These are phyloP conservation scores for Cladosporium sp. DNA, from an alignment of 2,329 filamentous ascomycete genomes.

Conservation along the genomic window DNA sequence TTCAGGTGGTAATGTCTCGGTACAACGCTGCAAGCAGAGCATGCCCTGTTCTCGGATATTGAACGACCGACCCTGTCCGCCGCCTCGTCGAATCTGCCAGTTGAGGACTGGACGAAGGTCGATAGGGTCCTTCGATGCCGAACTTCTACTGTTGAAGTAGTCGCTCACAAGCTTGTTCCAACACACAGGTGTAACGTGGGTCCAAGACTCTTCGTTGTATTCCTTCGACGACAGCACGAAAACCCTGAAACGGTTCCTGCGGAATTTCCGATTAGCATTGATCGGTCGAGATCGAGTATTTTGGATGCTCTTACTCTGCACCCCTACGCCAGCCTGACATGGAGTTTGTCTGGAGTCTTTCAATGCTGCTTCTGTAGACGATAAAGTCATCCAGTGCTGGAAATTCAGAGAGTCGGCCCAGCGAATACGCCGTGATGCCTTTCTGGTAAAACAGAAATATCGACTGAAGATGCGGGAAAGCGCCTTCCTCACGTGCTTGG, in stretches of 20 bases:
- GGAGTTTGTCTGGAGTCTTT: not conserved
- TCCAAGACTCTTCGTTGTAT: not conserved
- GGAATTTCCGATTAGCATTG: not conserved
- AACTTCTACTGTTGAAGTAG: not conserved
- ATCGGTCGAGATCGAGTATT: not conserved
- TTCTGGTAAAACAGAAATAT: slow-evolving; percentile 23
- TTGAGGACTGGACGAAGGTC: slow-evolving; percentile 1
- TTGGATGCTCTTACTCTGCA: not conserved
- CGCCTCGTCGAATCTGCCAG: not conserved
- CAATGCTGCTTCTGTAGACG: slow-evolving; percentile 11
- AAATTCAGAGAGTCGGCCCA: slow-evolving; percentile 25
- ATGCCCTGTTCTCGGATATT: no score
- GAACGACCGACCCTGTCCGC: no score
- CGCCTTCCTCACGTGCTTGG: slow-evolving; percentile 20
- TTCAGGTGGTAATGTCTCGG: not conserved
- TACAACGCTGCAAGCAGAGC: slow-evolving; percentile 13
- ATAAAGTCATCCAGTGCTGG: slow-evolving; percentile 24
- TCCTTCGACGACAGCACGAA: not conserved
- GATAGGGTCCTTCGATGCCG: not conserved
- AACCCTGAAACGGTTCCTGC: not conserved
- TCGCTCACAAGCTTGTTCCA: not conserved
- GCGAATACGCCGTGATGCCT: slow-evolving; percentile 19
- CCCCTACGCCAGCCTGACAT: not conserved
- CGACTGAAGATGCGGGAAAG: slow-evolving; percentile 23
- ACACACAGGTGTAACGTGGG: not conserved